Evolutionary conservation across 495 filamentous ascomycete species (phyloP).

Genomic region (Delitschia confertaspora): DNA sequence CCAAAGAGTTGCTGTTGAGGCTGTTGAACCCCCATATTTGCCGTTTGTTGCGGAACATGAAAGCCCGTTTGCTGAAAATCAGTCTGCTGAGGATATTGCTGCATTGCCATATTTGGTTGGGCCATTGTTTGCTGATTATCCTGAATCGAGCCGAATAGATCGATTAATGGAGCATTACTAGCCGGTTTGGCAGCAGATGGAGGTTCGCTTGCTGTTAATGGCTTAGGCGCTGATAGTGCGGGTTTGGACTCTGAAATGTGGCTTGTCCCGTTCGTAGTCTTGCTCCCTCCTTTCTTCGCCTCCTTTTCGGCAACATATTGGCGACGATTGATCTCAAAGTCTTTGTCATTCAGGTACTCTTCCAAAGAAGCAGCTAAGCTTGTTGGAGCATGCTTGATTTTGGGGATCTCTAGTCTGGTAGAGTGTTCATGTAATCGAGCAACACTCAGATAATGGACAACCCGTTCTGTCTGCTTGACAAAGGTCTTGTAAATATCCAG

Average conservation of each 20-base stretch:
- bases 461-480: slow-evolving; percentile 81
- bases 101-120: slow-evolving; percentile 33
- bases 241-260: slow-evolving; percentile 26
- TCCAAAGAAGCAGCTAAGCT: slow-evolving; percentile 82
- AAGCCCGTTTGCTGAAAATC: slow-evolving; percentile 34
- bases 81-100: slow-evolving; percentile 39
- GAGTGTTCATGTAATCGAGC: slow-evolving; percentile 84
- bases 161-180: slow-evolving; percentile 52
- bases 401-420: slow-evolving; percentile 88
- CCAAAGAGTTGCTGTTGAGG: slow-evolving; percentile 40
- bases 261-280: slow-evolving; percentile 32
- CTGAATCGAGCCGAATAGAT: slow-evolving; percentile 97
- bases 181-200: slow-evolving; percentile 6
- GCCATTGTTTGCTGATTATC: slow-evolving; percentile 74
- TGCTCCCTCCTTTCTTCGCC: slow-evolving; percentile 56
- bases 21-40: slow-evolving; percentile 34
- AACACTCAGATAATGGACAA: slow-evolving; percentile 80
- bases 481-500: slow-evolving; percentile 91
- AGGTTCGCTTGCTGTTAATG: slow-evolving; percentile 26
- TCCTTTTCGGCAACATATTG: slow-evolving; percentile 84
- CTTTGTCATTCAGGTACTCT: slow-evolving; percentile 89
- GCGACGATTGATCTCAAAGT: slow-evolving; percentile 88
- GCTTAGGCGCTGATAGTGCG: slow-evolving; percentile 28
- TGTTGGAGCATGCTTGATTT: slow-evolving; percentile 93
- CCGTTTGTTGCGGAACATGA: slow-evolving; percentile 39